Evolutionary conservation across 2,329 filamentous ascomycete genomes (phyloP), one percentile per base, ranked within the genome.

Genomic region (Penicillium sp.): DNA sequence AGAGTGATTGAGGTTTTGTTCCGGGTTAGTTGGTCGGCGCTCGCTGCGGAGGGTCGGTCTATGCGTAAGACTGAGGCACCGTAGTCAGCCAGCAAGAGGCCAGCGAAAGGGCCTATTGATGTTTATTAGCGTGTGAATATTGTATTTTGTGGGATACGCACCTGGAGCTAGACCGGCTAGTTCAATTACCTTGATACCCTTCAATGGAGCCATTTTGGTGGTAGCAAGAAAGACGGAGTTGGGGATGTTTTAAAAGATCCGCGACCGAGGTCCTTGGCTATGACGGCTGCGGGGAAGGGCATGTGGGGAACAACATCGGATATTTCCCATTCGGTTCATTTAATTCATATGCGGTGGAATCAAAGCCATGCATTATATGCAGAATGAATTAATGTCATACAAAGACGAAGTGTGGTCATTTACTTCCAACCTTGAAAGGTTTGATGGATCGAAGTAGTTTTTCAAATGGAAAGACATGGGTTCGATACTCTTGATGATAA

Each of bases 11-110:
- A 94, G 53, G 85, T 77, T 72, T 97, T 97, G 78, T 84, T 88
- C 11, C 91, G 86, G 5, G 89, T 88, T 27, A 97, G 84, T 63
- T 86, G 81, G 79, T 97, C 93, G 4, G 77, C 64, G 6, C 86
- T 87, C 6, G 81, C 72, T 14, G 73, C 61, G 61, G 69, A 72
- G 75, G 68, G 75, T 67, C 80, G 88, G 79, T 97, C 93, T 73
- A 97, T 81, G 66, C 93, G 91, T 14, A 97, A 83, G 65, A 97
- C 90, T 5, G 86, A 86, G 50, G 93, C 93, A 67, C 93, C 93
- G 61, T 91, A 91, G 75, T 97, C 92, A 64, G 92, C 88, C 58
- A 97, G 87, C 47, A 96, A 84, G 68, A 97, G 84, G 65, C 92
- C 92, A 47, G 91, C 89, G 72, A 94, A 97, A 42, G 92, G 92